Percentiles rank a stretch among this genome's conserved stretches.
Evolutionary conservation across 2,329 filamentous ascomycete genomes (phyloP).

Genomic region (Orbilia quercus): DNA sequence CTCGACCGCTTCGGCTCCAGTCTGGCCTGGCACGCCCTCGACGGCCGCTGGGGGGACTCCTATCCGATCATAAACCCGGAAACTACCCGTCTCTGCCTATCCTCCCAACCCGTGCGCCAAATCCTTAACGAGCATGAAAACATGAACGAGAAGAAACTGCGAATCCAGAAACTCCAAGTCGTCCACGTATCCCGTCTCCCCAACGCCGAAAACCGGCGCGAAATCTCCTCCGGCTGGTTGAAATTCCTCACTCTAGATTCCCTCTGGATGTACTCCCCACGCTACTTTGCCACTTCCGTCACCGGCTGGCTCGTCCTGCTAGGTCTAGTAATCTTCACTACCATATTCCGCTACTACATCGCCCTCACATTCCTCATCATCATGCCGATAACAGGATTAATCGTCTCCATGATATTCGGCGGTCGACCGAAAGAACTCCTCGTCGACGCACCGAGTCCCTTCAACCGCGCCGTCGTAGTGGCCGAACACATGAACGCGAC

Average conservation of each 20-base stretch:
- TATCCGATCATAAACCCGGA: conserved; percentile 46
- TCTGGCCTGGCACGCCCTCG: conserved; percentile 43
- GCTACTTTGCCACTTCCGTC: conserved; percentile 34
- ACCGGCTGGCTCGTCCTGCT: conserved; percentile 25
- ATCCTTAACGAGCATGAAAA: conserved; percentile 40
- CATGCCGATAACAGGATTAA: conserved; percentile 25
- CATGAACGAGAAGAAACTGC: conserved; percentile 39
- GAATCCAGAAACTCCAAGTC: conserved; percentile 32
- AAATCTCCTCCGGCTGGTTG: conserved; percentile 28
- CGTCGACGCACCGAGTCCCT: conserved; percentile 22
- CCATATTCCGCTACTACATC: conserved; percentile 37
- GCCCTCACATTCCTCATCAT: conserved; percentile 30
- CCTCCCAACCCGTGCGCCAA: conserved; percentile 25
- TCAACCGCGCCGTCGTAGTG: conserved; percentile 36
- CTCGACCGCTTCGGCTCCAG: conserved; percentile 37
- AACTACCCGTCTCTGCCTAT: conserved; percentile 36
- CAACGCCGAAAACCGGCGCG: conserved; percentile 8
- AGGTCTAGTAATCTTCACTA: conserved; percentile 27
- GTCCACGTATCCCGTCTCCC: conserved; percentile 27
- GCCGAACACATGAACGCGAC: conserved; percentile 51
- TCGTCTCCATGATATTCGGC: conserved; percentile 38
- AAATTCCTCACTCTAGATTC: conserved; percentile 29
- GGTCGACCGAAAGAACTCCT: conserved; percentile 36
- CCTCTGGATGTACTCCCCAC: conserved; percentile 37
- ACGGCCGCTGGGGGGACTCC: conserved; percentile 37